Conservation (phyloP, 1,284 basidiomycete genomes). For the Ustilago crameri region DNA sequence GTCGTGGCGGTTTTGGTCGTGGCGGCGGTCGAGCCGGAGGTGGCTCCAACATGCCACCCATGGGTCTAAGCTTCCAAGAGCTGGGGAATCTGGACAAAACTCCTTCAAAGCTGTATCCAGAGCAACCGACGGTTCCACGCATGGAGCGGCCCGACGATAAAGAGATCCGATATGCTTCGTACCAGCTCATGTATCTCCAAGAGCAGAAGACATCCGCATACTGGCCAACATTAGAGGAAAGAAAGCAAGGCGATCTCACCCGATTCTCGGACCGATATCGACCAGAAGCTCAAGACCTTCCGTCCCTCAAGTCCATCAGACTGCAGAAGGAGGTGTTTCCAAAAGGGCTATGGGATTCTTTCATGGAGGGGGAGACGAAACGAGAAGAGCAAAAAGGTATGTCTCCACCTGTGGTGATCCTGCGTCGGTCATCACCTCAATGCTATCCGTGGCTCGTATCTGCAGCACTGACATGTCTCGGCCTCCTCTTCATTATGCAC, state of each 20-base stretch:
- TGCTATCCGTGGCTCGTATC: neutral
- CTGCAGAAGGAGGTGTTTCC: slow-evolving; percentile 64
- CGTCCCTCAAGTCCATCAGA: slow-evolving; percentile 49
- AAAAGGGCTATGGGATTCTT: slow-evolving; percentile 59
- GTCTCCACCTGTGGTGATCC: neutral
- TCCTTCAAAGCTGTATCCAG: slow-evolving; percentile 52
- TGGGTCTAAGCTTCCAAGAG: slow-evolving; percentile 51
- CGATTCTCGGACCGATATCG: slow-evolving; percentile 62
- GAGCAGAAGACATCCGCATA: slow-evolving; percentile 53
- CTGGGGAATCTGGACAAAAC: slow-evolving; percentile 51
- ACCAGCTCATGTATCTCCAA: slow-evolving; percentile 50
- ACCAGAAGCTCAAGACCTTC: slow-evolving; percentile 49
- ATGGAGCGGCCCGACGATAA: slow-evolving; percentile 47
- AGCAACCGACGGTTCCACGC: slow-evolving; percentile 26
- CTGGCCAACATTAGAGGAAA: slow-evolving; percentile 45
- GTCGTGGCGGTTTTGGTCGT: slow-evolving; percentile 47
- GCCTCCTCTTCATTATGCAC: neutral
- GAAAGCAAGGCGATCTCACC: slow-evolving; percentile 50
- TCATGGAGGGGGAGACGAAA: slow-evolving; percentile 60
- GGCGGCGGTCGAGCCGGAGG: slow-evolving; percentile 42
- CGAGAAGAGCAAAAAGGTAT: slow-evolving; percentile 45
- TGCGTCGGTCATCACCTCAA: neutral
- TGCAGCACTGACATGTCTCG: neutral
- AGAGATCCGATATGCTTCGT: slow-evolving; percentile 49
- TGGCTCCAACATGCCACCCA: slow-evolving; percentile 40